Evolutionary conservation across 768 basidiomycete species (phyloP), one percentile per base, ranked within the genome.

Genomic region (Cubamyces sp.): DNA sequence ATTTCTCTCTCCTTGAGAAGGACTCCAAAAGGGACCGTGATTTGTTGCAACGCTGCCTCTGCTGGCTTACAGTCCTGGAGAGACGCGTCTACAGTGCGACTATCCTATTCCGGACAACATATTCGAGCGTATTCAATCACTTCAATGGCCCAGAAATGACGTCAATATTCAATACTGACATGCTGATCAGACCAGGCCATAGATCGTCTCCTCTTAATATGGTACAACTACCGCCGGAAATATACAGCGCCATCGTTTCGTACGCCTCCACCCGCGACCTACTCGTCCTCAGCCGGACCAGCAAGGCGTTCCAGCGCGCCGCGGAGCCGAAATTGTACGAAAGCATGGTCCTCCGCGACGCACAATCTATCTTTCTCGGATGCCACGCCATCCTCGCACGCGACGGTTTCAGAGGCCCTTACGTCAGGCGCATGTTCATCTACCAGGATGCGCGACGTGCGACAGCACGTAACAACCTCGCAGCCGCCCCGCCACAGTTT

Each of bases 251-350:
- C 16, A 77, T 87, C 60, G 78, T 77, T 9, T 73, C 73, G 28
- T 76, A 76, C 65, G 63, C 73, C 7, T 64, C 70, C 21, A 64
- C 69, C 47, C 69, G 69, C 5, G 81, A 84, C 60, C 77, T 85
- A 25, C 59, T 71, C 0, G 69, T 77, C 11, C 76, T 87, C 47
- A 79, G 78, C 65, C 71, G 75, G 50, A 78, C 79, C 7, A 82
- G 71, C 69, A 84, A 79, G 70, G 67, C 77, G 11, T 72, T 86
- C 53, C 82, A 82, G 60, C 74, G 70, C 53, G 78, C 78, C 54
- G 82, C 84, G 37, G 83, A 85, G 66, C 64, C 72, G 18, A 73
- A 66, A 61, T 69, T 87, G 41, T 87, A 86, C 70, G 71, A 76
- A 21, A 59, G 68, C 23, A 56, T 84, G 59, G 67, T 74, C 62